Base-by-base conservation (phyloP, 2,329 filamentous ascomycete genomes). In the Volutella citrinella region DNA sequence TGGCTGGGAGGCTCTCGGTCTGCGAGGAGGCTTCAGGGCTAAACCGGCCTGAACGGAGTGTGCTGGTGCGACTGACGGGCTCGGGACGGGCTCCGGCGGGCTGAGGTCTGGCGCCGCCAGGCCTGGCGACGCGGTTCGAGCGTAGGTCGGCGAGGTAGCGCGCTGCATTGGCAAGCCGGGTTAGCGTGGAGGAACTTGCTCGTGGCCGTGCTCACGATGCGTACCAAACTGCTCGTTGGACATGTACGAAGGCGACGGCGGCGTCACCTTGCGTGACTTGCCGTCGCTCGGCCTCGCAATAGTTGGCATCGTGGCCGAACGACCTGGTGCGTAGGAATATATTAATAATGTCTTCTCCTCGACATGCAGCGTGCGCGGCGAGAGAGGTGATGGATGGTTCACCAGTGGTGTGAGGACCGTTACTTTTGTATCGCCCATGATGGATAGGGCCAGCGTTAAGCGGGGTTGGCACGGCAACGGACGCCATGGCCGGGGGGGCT, bases 81-180 rank as follows among this genome's bases (percentile, higher is more conserved):
- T 46, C 51, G 48, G 46, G 50, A 32, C 56, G 57, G 47, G 36
- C 62, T 46, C 39, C 52, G 21, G 63, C 54, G 15, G 75, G 74
- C 34, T 72, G 74, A 40, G 84, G 84, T 45, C 85, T 73, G 30
- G 84, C 82, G 42, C 85, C 84, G 36, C 78, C 82, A 8, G 85
- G 85, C 36, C 85, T 75, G 21, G 74, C 69, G 36, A 79, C 69
- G 32, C 82, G 79, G 60, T 76, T 84, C 48, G 74, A 78, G 48
- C 86, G 81, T 21, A 91, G 74, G 47, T 82, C 78, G 48, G 81
- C 71, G 21, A 89, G 74, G 59, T 88, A 90, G 40, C 71, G 70
- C 46, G 80, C 84, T 88, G 45, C 23, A 33, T 24, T 17, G 36
- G 30, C n/a, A 38, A 23, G 20, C 19, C 24, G 19, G 30, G 40